Conservation (phyloP, 768 basidiomycete species). For the Suillus ampliporus region DNA sequence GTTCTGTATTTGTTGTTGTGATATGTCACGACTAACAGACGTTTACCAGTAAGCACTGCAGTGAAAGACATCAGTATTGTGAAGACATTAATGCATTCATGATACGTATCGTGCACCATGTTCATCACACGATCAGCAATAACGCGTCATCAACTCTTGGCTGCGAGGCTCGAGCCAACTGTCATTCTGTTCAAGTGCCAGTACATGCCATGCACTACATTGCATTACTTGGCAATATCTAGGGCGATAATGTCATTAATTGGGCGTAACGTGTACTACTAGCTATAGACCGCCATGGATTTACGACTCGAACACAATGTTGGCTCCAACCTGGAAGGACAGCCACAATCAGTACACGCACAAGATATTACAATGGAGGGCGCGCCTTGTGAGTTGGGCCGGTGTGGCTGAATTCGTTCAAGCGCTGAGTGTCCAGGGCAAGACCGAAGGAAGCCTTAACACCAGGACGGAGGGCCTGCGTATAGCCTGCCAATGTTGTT, state of each 20-base stretch:
- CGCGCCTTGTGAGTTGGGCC: conserved; percentile 81
- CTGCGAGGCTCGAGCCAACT: not conserved
- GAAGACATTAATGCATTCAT: too few relatives aligned
- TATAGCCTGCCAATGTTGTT: conserved; percentile 64
- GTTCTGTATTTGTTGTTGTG: not conserved
- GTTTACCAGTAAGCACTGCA: too few relatives aligned
- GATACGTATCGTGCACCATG: not conserved
- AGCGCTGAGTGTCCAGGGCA: conserved; percentile 91
- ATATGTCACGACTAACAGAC: too few relatives aligned
- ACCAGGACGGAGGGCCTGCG: conserved; percentile 91
- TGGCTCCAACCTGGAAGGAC: conserved; percentile 64
- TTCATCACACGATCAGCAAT: too few relatives aligned
- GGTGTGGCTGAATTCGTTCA: conserved; percentile 70
- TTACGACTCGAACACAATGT: conserved; percentile 77
- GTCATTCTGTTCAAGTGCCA: not conserved
- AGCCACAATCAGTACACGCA: conserved; percentile 1
- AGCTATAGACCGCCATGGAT: conserved; percentile 21
- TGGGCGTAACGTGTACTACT: conserved; percentile 14
- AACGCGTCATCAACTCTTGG: not conserved
- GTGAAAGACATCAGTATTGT: too few relatives aligned
- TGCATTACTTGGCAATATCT: not conserved
- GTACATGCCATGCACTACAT: not conserved
- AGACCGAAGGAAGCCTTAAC: conserved; percentile 94
- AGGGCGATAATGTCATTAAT: conserved; percentile 2
- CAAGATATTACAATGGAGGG: conserved; percentile 10